Evolutionary conservation across 179 eudicot genomes (phyloP), one percentile per base, ranked within the genome.

Genomic region (Spinacia oleracea): DNA sequence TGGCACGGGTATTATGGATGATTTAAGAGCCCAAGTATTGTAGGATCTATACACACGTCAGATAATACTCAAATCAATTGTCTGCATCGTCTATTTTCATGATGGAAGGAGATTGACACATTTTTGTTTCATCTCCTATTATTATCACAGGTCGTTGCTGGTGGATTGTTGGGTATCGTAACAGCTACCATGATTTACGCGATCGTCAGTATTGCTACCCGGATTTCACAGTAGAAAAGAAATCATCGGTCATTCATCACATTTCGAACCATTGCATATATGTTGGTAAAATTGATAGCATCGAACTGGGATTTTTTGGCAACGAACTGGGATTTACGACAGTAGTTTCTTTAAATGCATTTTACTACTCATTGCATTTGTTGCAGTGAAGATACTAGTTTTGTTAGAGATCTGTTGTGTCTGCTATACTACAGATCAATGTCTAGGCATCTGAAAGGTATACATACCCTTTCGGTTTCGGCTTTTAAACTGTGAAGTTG

Each of bases 101-200:
- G 23, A 58, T 53, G 46, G 14, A 73, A 34, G 67, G 55, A 35
- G 16, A 23, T 21, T 46, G 32, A 67, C 1, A 48, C 20, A 14
- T 32, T 35, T 53, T 9, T 62, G 69, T 53, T 45, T 11, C 4
- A 34, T 74, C 69, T 32, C 31, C n/a, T 80, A 11, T 5, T 64
- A 74, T 43, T 1, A 25, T 79, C 74, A 59, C 93, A 94, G 98
- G 98, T 91, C 42, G 77, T 90, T 78, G 97, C 92, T 74, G 98
- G 98, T 77, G 91, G 90, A 43, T 74, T 94, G 56, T 81, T 94
- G 74, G 98, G 97, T 64, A 50, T 90, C 34, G 72, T 81, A 74
- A 93, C 92, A n/a, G 89, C 97, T 32, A 38, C 82, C 71, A 45
- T 89, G 76, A 84, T 87, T 42, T 84, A 83, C 64, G 63, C 93